These are phyloP conservation scores for Globisporangium carolinianum DNA, from an alignment of 352 stramenopile species.

Conservation along the genomic window DNA sequence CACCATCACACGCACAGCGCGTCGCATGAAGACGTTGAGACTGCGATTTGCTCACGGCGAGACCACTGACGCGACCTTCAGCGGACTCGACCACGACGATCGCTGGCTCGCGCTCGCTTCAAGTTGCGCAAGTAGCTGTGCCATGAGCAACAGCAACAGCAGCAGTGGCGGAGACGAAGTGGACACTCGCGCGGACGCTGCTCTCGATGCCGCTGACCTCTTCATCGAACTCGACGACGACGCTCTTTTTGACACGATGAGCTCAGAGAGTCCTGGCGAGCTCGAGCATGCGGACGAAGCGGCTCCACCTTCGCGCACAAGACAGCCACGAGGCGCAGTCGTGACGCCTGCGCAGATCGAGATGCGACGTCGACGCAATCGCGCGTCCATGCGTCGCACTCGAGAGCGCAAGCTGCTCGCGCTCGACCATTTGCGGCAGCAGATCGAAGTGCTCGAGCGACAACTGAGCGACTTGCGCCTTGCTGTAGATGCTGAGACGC, in stretches of 20 bases:
- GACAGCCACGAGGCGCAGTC: background rate
- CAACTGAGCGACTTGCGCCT: background rate
- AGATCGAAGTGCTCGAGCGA: slow-evolving; percentile 3
- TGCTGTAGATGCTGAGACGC: background rate
- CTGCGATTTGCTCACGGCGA: no score
- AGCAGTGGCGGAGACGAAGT: background rate
- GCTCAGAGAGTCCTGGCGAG: background rate
- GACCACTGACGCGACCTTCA: background rate
- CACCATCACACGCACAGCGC: no score
- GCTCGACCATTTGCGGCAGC: slow-evolving; percentile 5
- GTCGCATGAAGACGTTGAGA: no score
- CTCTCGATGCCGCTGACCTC: background rate
- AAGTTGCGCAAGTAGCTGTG: background rate
- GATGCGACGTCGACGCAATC: slow-evolving; percentile 17
- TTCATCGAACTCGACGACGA: background rate
- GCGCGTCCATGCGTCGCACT: slow-evolving; percentile 20
- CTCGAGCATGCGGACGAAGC: background rate
- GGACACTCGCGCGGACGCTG: background rate
- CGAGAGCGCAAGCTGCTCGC: slow-evolving; percentile 11
- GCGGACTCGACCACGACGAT: background rate
- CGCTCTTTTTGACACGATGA: background rate
- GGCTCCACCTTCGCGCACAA: no score
- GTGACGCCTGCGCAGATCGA: slow-evolving; percentile 6
- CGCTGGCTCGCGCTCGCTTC: background rate
- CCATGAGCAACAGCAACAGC: background rate